Percentiles rank a stretch among this genome's conserved stretches.
Conservation (phyloP, 306 rosid species). For the Begonia fuchsioides region DNA sequence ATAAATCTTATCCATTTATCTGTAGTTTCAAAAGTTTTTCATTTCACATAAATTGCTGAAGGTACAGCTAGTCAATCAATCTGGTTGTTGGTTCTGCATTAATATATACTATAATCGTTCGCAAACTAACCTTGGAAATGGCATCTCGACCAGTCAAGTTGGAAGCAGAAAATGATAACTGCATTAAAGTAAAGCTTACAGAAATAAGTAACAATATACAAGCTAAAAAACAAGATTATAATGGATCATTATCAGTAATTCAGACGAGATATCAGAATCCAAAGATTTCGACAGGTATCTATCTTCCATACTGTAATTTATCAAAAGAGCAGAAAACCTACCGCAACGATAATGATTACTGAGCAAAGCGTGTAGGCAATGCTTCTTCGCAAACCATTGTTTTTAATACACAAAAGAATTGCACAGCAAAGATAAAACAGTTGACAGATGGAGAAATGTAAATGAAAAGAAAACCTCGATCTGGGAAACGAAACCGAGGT, state of each 20-base stretch:
- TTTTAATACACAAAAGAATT: background rate
- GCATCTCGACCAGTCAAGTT: slow-evolving; percentile 74
- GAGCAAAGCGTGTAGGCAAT: too few relatives aligned
- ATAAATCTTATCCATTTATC: too few relatives aligned
- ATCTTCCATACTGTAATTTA: background rate
- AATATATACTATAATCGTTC: slow-evolving; percentile 3
- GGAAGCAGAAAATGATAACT: slow-evolving; percentile 78
- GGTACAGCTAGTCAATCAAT: too few relatives aligned
- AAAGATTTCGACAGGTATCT: background rate
- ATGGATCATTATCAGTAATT: background rate
- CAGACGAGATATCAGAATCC: background rate
- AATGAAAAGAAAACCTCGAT: slow-evolving; percentile 59
- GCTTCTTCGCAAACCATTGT: background rate
- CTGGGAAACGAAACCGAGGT: slow-evolving; percentile 76
- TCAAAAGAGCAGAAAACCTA: background rate
- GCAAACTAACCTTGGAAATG: slow-evolving; percentile 70
- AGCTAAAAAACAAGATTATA: background rate
- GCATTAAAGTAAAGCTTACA: slow-evolving; percentile 9
- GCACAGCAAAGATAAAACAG: background rate
- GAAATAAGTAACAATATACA: background rate
- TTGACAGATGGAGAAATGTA: background rate
- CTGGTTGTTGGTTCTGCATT: too few relatives aligned
- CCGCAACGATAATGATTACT: too few relatives aligned
- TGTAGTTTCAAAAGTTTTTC: too few relatives aligned
- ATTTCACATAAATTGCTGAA: too few relatives aligned